Base-by-base conservation (phyloP, 2,329 filamentous ascomycete genomes). In the Drechslerella stenobrocha region DNA sequence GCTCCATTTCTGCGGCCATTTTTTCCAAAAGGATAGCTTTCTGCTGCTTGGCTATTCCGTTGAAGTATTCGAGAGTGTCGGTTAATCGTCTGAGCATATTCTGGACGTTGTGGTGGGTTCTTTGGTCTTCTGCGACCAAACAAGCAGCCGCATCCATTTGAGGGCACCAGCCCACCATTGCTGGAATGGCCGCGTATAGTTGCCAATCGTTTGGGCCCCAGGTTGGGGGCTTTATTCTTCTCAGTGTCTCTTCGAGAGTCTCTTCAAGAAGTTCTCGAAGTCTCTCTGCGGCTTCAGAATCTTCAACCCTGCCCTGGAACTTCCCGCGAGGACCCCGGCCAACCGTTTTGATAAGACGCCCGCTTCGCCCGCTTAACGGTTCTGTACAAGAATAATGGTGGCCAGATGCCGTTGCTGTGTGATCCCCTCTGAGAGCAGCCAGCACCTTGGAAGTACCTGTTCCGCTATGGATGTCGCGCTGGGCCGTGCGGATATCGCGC, bases 111-210 rank as follows among this genome's bases (percentile, higher is more conserved):
- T 51, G 13, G 0, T 28, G 11, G n/a, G 57, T 34, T 5, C 24
- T 46, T n/a, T 30, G 8, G 11, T 52, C 20, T 20, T 52, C 58
- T 2, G 44, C 26, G 0, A 46, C 30, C 3, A 65, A 5, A 30
- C 60, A 65, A 2, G 28, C 46, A 8, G 5, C 22, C 3, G 52
- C n/a, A 42, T 65, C 42, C 2, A n/a, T 34, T 2, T 35, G 23
- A 4, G 60, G 60, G n/a, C 60, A 65, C 60, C 60, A 65, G 40
- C 22, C 30, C 9, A 65, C 37, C 9, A n/a, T 32, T 5, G 24
- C 22, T 3, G 60, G 40, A 11, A 52, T 48, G 2, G 52, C 24
- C 15, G 32, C 15, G 20, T 23, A 65, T 28, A 18, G 15, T 6
- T n/a, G 52, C 60, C 52, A 57, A 15, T 58, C 52, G 3, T 23